These are phyloP conservation scores for Kwoniella newhampshirensis DNA, from an alignment of 768 basidiomycete genomes.

Conservation along the genomic window DNA sequence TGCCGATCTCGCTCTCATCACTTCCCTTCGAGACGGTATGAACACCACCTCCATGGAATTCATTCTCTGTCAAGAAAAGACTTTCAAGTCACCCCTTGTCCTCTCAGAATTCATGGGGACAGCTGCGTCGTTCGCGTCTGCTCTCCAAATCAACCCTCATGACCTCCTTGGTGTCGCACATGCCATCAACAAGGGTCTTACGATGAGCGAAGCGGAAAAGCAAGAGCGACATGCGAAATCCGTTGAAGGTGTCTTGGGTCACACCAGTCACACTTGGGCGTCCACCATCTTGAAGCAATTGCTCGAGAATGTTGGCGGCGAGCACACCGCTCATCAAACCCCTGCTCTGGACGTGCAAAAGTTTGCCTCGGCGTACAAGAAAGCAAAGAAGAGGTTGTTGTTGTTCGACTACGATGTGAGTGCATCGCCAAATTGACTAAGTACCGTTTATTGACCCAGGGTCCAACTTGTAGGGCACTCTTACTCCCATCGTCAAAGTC, in stretches of 20 bases:
- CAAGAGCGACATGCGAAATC: slow-evolving; percentile 67
- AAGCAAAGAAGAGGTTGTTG: slow-evolving; percentile 78
- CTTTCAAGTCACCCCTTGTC: slow-evolving; percentile 77
- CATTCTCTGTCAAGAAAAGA: slow-evolving; percentile 84
- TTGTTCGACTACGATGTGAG: slow-evolving; percentile 94
- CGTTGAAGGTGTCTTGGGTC: slow-evolving; percentile 81
- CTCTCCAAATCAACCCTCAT: slow-evolving; percentile 93
- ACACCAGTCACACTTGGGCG: slow-evolving; percentile 95
- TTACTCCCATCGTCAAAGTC: slow-evolving; percentile 93
- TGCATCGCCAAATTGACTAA: too few relatives aligned
- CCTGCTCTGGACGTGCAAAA: slow-evolving; percentile 72
- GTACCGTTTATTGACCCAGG: slow-evolving; percentile 2
- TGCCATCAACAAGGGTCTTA: slow-evolving; percentile 82
- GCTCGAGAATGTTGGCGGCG: slow-evolving; percentile 72
- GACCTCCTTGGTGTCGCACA: slow-evolving; percentile 86
- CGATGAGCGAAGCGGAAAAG: slow-evolving; percentile 78
- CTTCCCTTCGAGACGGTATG: slow-evolving; percentile 95
- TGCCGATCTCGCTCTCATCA: slow-evolving; percentile 92
- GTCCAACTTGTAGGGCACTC: slow-evolving; percentile 76
- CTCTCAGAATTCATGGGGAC: slow-evolving; percentile 98
- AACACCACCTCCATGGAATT: slow-evolving; percentile 99
- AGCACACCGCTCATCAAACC: slow-evolving; percentile 77
- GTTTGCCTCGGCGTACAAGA: slow-evolving; percentile 64
- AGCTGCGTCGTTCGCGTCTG: slow-evolving; percentile 83
- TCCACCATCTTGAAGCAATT: slow-evolving; percentile 84